Base-by-base conservation (phyloP, 805 yeast species). In the Huiozyma sinensis region DNA sequence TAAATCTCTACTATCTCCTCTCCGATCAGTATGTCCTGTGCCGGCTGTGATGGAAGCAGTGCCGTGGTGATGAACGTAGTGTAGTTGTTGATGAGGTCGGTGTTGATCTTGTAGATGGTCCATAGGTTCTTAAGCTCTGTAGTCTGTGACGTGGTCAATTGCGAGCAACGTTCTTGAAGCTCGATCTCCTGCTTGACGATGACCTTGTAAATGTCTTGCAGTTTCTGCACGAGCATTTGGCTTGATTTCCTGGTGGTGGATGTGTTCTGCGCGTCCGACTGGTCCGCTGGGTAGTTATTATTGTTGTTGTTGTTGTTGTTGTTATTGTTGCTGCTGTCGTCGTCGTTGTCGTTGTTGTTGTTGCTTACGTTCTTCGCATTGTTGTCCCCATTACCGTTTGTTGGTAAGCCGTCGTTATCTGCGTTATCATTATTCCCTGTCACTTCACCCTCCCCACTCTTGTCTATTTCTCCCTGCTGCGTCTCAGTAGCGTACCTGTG, bases 1-100 rank as follows among this genome's bases (percentile, higher is more conserved):
- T 84, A 83, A 36, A 82, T 75, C 50, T 81, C 82, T 6, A 84
- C 84, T 40, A 84, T 76, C 51, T 83, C 85, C 56, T 77, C 79
- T 2, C 92, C 92, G 3, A 63, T 61, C 7, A 54, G 39, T 12
- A 59, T 46, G 45, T 62, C 65, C 36, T 58, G 63, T 38, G 51
- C 54, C 8, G 88, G 78, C 56, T 77, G 80, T 32, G 83, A 80
- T 12, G 88, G 87, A 41, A 80, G 75, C 48, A 82, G 67, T 1
- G 89, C 85, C 13, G 83, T 79, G 10, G 81, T 72, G 36, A 83
- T 60, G 52, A 83, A 83, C 51, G 82, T 87, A 48, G 80, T 77
- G 56, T 83, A 83, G 52, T 81, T 76, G 58, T 83, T 84, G 45
- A 83, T 64, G 34, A 83, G 62, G 31, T 77, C 77, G 12, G 79